A percentile compares a stretch with the other conserved stretches of the same genome.
These are phyloP conservation scores for Chloropicon primus DNA, from an alignment of 139 green algal species.

Conservation along the genomic window DNA sequence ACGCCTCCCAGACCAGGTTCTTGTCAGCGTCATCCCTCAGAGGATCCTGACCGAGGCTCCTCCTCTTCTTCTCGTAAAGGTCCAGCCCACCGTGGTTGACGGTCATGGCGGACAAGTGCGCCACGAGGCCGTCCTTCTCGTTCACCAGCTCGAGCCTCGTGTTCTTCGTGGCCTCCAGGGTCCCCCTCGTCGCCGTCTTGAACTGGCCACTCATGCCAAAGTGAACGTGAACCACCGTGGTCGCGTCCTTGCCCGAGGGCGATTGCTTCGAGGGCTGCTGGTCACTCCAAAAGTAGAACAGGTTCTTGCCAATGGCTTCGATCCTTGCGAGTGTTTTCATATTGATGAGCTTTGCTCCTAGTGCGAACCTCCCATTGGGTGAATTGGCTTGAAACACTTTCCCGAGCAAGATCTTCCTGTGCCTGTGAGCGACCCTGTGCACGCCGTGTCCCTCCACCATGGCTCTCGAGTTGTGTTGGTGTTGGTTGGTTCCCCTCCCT, in stretches of 20 bases:
- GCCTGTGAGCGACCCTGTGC: constrained; percentile 49
- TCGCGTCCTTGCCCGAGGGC: neutral
- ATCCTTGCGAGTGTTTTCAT: constrained; percentile 38
- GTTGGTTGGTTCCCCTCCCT: too few relatives aligned
- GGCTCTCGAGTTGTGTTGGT: too few relatives aligned
- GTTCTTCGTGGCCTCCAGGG: constrained; percentile 35
- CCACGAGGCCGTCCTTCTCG: constrained; percentile 28
- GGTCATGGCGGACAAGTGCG: constrained; percentile 67
- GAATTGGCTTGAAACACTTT: constrained; percentile 40
- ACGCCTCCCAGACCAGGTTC: constrained; percentile 25
- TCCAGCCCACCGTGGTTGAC: constrained; percentile 1
- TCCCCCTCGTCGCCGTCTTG: constrained; percentile 7
- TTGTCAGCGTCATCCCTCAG: constrained; percentile 42
- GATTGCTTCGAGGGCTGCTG: constrained; percentile 1
- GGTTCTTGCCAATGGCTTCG: constrained; percentile 60
- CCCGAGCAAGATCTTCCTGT: constrained; percentile 39
- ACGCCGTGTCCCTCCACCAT: constrained; percentile 67
- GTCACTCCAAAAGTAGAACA: constrained; percentile 68
- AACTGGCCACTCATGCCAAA: constrained; percentile 65
- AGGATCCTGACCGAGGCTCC: constrained; percentile 58
- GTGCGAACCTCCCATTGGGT: constrained; percentile 57
- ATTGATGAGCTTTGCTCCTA: constrained; percentile 40
- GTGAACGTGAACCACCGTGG: constrained; percentile 55
- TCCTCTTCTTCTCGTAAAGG: constrained; percentile 35
- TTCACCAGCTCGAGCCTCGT: constrained; percentile 41